Base-by-base conservation (phyloP, 1,284 basidiomycete genomes). In the Rhodofomes roseus region DNA sequence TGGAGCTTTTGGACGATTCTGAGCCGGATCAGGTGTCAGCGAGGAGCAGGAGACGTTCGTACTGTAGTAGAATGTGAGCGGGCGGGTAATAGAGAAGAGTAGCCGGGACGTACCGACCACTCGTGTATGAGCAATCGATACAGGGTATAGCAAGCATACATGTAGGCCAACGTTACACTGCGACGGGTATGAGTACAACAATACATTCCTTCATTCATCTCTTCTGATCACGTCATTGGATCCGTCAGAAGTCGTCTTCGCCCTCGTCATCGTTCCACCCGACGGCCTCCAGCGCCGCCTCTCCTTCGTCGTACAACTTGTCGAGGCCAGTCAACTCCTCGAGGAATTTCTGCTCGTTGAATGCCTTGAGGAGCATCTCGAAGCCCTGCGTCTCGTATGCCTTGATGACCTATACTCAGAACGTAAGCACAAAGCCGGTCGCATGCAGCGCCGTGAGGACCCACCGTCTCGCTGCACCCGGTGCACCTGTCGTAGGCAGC, bases 401-500 rank as follows among this genome's bases (percentile, higher is more conserved):
- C 12, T 82, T 72, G 23, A 96, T 60, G 2, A 96, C 85, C 92
- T 94, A 65, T 29, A 60, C 39, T 14, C 57, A n/a, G 34, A 27
- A 8, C n/a, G 41, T 58, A 22, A 52, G 54, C 34, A 52, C 23
- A 7, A 20, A n/a, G 52, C 37, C 41, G 52, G 56, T 29, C n/a
- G 43, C 63, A 43, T 20, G 4, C 25, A 40, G 40, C 4, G 48
- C 20, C 16, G 18, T 20, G 18, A 16, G 16, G 53, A 31, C 87
- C 61, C 61, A 93, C 92, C 34, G 79, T 81, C 62, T 90, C 84
- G 60, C 90, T 92, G 72, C 96, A 99, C 0, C 92, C 96, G 0
- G 96, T 98, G 71, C 97, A 99, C 51, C 82, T 79, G 59, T 91
- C 84, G 71, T 92, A 99, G 0, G 95, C 93, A 2, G 89, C 85